Evolutionary conservation across 768 basidiomycete genomes (phyloP), one percentile per base, ranked within the genome.

Genomic region (Leccinum obscurum): DNA sequence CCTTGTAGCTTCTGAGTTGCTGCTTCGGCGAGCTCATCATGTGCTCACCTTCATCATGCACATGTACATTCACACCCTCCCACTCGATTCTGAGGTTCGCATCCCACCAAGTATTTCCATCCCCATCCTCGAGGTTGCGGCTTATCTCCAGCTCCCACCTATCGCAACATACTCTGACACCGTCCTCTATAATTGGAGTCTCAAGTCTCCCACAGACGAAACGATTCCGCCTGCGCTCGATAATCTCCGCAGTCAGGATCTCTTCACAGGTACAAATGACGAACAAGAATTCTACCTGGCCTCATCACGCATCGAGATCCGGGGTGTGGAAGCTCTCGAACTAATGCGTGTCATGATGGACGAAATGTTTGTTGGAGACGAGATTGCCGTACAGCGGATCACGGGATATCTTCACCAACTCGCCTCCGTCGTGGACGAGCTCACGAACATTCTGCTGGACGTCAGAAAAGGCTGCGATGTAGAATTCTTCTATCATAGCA

Each of bases 151-250:
- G 57, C 77, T 97, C 2, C 95, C 95, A 0, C 93, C 95, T 0
- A 79, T 96, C 44, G 80, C 94, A 59, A 97, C 94, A 4, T 97
- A 94, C 70, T 88, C 94, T 10, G 94, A 96, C 71, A 89, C 88
- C 30, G 94, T 97, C 8, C 82, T 97, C 28, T 97, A 94, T 76
- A 96, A 96, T 71, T 92, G 89, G 88, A 65, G 32, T 67, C 80
- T 64, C 64, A 78, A 46, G 44, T 50, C 37, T 70, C 75, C 63
- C 76, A 50, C 51, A 6, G 52, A 70, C 2, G 60, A 62, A 34
- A 64, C 65, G 60, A 71, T 75, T 59, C 65, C 69, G 13, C 78
- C 81, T 1, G 76, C 75, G 32, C 73, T 83, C 6, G 75, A 85
- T 56, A 87, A 92, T 67, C 78, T 95, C 54, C 81, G 82, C 49